Evolutionary conservation across 2,329 filamentous ascomycete genomes (phyloP).

Genomic region (Emmonsiellopsis sp.): DNA sequence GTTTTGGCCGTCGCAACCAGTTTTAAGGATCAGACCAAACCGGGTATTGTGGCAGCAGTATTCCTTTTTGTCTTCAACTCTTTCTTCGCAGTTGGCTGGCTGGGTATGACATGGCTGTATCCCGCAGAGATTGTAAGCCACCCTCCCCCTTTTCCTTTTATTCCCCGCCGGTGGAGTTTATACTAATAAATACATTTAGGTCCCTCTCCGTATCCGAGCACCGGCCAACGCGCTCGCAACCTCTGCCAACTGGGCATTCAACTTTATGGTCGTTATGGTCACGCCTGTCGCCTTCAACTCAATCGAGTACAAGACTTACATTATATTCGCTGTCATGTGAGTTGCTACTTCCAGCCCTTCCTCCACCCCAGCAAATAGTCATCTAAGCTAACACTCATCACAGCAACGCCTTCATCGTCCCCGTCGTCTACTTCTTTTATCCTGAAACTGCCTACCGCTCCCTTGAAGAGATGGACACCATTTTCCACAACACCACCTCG

Average conservation of each 20-base stretch:
- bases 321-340: conserved; percentile 48
- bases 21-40: conserved; percentile 25
- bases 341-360: conserved; percentile 10
- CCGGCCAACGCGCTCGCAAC: conserved; percentile 58
- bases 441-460: conserved; percentile 51
- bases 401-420: conserved; percentile 47
- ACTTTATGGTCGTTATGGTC: conserved; percentile 60
- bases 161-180: neutral
- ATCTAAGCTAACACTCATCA: conserved; percentile 7
- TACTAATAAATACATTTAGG: conserved; percentile 9
- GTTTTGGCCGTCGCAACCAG: conserved; percentile 39
- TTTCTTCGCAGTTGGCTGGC: conserved; percentile 52
- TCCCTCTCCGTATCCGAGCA: conserved; percentile 34
- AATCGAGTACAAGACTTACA: conserved; percentile 48
- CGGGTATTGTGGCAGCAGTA: conserved; percentile 37
- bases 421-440: conserved; percentile 53
- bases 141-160: neutral
- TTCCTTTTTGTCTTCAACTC: conserved; percentile 57
- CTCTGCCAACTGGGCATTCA: conserved; percentile 52
- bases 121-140: conserved; percentile 49
- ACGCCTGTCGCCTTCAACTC: conserved; percentile 52
- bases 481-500: conserved; percentile 50
- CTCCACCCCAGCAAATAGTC: neutral
- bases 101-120: conserved; percentile 55
- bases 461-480: conserved; percentile 61